A percentile compares a stretch with the other conserved stretches of the same genome.
These are phyloP conservation scores for Yamadazyma scolyti DNA, from an alignment of 805 yeast genomes.

Conservation along the genomic window DNA sequence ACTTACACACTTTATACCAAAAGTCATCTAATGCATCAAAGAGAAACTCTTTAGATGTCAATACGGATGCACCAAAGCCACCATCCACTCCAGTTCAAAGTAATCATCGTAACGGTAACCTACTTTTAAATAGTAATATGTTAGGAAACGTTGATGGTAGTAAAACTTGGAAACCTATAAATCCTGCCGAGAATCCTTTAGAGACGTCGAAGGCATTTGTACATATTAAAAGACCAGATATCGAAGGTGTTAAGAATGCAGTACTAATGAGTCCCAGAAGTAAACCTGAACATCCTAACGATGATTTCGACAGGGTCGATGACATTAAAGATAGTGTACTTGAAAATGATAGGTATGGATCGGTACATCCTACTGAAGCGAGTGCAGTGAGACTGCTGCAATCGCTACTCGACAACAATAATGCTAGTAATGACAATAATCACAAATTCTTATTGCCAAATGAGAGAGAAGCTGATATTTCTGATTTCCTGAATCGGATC, in stretches of 20 bases:
- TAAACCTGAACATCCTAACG: constrained; percentile 5
- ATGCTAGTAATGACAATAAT: constrained; percentile 9
- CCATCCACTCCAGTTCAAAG: not conserved
- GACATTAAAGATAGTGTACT: constrained; percentile 1
- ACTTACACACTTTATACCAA: constrained; percentile 57
- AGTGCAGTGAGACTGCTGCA: constrained; percentile 26
- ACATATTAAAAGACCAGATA: constrained; percentile 58
- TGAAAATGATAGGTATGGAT: constrained; percentile 20
- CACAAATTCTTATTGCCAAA: constrained; percentile 20
- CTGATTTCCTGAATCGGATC: constrained; percentile 15
- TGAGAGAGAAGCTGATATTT: constrained; percentile 23
- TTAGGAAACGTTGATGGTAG: constrained; percentile 13
- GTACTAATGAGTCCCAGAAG: constrained; percentile 19
- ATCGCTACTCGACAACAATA: constrained; percentile 9
- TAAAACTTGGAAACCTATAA: constrained; percentile 48
- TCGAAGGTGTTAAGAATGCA: constrained; percentile 14
- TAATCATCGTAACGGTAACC: constrained; percentile 1
- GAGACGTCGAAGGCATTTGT: constrained; percentile 63
- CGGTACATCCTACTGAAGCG: constrained; percentile 44
- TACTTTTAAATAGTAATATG: constrained; percentile 7
- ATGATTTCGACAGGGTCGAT: constrained; percentile 1
- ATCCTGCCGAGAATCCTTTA: constrained; percentile 68
- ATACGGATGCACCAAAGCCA: constrained; percentile 5
- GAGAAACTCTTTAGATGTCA: constrained; percentile 38
- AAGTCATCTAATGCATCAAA: constrained; percentile 29